Evolutionary conservation across 1,139 yeast genomes (phyloP), one percentile per base, ranked within the genome.

Genomic region (Sugiyamaella xylanicola): DNA sequence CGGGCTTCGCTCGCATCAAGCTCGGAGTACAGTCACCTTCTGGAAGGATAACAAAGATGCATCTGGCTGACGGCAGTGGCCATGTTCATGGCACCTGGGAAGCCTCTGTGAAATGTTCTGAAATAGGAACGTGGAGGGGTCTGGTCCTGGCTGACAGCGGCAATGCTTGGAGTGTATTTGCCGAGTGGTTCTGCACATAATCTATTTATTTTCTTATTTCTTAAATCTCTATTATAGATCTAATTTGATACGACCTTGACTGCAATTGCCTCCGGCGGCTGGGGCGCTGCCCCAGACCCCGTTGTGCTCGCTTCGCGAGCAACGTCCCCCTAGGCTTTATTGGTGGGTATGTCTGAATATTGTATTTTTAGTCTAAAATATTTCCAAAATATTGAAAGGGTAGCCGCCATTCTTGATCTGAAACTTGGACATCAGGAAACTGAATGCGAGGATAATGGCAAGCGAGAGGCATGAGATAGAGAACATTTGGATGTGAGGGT

Each of bases 101-200:
- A 59, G 72, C 80, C 21, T 76, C 78, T 44, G 74, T 86, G 37
- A 81, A 82, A 61, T 78, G 90, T 56, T 80, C 79, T 58, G 97
- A 91, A 67, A 69, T 75, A 1, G 99, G 99, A 1, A 71, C 79
- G 27, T 93, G 96, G 87, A 79, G 92, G 53, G 95, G 93, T 1
- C 78, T 92, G 53, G 90, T 89, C 0, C 81, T 87, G 49, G 86
- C 92, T 7, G 95, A 89, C 63, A 81, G 85, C 50, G 91, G 91
- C 2, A 80, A 81, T 59, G 86, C 93, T 55, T 89, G 96, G 92
- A 87, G 91, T 65, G 91, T 88, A 4, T 90, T 89, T 72, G 92
- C 96, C 9, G 96, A 90, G 71, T 93, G 99, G 99, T 78, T 78
- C 46, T 87, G 95, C 69, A 63, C 69, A 39, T 75, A 65, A 59